Conservation (phyloP, 2,329 filamentous ascomycete genomes). For the Cadophora sp. region DNA sequence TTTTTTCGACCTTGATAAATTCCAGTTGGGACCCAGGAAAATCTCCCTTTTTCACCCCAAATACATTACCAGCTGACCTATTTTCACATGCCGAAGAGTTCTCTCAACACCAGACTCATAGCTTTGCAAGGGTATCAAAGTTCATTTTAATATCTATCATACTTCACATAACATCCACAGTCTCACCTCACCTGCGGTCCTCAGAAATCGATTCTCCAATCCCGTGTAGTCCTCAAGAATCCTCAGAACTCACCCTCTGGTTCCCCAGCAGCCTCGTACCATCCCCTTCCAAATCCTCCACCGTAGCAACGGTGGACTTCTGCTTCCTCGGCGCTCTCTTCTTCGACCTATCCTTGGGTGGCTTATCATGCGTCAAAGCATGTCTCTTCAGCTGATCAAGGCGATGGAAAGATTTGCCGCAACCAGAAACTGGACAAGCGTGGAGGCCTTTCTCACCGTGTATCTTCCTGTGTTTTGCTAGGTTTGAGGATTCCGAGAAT, state of each 20-base stretch:
- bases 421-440: constrained; percentile 55
- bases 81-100: no score
- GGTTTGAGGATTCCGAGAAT: constrained; percentile 70
- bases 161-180: neutral
- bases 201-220: neutral
- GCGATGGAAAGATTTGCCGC: constrained; percentile 63
- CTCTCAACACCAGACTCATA: no score
- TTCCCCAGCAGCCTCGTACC: neutral
- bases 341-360: constrained; percentile 29
- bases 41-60: no score
- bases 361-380: constrained; percentile 44
- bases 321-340: constrained; percentile 23
- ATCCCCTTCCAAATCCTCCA: neutral
- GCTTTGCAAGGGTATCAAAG: neutral
- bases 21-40: no score
- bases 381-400: constrained; percentile 67
- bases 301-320: neutral
- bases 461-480: constrained; percentile 69
- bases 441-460: constrained; percentile 61
- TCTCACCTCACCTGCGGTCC: neutral
- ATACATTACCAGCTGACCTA: no score
- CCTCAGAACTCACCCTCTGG: no score
- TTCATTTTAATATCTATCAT: neutral
- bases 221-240: neutral
- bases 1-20: no score